Conservation (phyloP, 345 rosid species). For the Arabidopsis suecica region DNA sequence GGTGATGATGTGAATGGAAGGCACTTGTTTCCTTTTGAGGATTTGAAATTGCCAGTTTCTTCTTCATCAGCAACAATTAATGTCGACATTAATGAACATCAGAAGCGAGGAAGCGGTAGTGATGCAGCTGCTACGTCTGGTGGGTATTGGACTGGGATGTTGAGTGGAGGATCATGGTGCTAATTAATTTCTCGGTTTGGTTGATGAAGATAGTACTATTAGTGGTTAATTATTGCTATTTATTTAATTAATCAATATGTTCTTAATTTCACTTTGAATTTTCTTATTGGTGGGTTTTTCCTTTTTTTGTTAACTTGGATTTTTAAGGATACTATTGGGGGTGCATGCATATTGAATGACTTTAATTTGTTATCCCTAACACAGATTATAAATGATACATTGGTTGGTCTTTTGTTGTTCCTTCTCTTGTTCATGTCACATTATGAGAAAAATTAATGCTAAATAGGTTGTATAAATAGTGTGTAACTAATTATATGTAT, state of each 20-base stretch:
- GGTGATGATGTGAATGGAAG: slow-evolving; percentile 62
- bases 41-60: slow-evolving; percentile 75
- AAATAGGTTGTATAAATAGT: not conserved
- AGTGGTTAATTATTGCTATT: slow-evolving; percentile 41
- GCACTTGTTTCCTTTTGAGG: slow-evolving; percentile 90
- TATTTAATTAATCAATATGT: slow-evolving; percentile 39
- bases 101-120: slow-evolving; percentile 57
- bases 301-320: slow-evolving; percentile 32
- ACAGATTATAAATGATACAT: slow-evolving; percentile 49
- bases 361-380: slow-evolving; percentile 46
- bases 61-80: slow-evolving; percentile 41
- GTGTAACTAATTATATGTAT: not conserved
- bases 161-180: slow-evolving; percentile 98
- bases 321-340: slow-evolving; percentile 37
- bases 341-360: slow-evolving; percentile 49
- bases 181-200: slow-evolving; percentile 40
- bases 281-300: slow-evolving; percentile 31
- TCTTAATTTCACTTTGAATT: slow-evolving; percentile 30
- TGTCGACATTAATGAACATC: slow-evolving; percentile 53
- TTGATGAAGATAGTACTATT: slow-evolving; percentile 35
- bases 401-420: slow-evolving; percentile 39
- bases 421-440: slow-evolving; percentile 31
- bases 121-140: slow-evolving; percentile 49
- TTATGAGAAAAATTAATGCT: not conserved
- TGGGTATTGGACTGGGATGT: slow-evolving; percentile 94